Base-by-base conservation (phyloP, 371 early-diverging fungal genomes). In the Batkoa obscura region DNA sequence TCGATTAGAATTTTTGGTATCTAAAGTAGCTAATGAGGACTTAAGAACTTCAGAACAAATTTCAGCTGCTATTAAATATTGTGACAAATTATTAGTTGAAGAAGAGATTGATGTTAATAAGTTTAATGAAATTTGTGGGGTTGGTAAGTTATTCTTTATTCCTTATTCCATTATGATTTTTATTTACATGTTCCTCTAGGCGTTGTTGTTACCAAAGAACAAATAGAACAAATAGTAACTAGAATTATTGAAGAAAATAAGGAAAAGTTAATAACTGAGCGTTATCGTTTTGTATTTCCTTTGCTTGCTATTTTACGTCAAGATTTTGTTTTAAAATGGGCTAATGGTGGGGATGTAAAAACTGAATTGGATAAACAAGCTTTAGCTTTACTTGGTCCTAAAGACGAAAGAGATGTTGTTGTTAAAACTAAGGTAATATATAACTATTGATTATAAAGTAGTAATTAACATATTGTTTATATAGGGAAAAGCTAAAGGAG, bases 381-480 rank as follows among this genome's bases (percentile, higher is more conserved):
- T 42, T 67, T 83, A 34, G 81, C 78, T n/a, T 59, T 83, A 6
- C 69, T 95, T 42, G 97, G 97, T 15, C 93, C 94, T 58, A 92
- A 90, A 68, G 95, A 94, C 65, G 94, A 92, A 67, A 81, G 94
- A 48, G 95, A 94, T 68, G 76, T 76, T 43, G 71, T 79, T 17
- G 75, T 72, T 59, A 81, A 83, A 69, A 78, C 69, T 62, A 79
- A 78, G 71, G 63, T 41, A 32, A 59, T 66, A 68, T 60, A 62
- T n/a, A n/a, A n/a, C n/a, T n/a, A n/a, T n/a, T n/a, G n/a, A n/a
- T n/a, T n/a, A n/a, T n/a, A n/a, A n/a, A n/a, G n/a, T n/a, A n/a
- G n/a, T n/a, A n/a, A n/a, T n/a, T n/a, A n/a, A n/a, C n/a, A n/a
- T n/a, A n/a, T n/a, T n/a, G n/a, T 31, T 33, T 6, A 30, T 61